Evolutionary conservation across 2,329 filamentous ascomycete genomes (phyloP).

Genomic region (Verticillium albo-atrum): DNA sequence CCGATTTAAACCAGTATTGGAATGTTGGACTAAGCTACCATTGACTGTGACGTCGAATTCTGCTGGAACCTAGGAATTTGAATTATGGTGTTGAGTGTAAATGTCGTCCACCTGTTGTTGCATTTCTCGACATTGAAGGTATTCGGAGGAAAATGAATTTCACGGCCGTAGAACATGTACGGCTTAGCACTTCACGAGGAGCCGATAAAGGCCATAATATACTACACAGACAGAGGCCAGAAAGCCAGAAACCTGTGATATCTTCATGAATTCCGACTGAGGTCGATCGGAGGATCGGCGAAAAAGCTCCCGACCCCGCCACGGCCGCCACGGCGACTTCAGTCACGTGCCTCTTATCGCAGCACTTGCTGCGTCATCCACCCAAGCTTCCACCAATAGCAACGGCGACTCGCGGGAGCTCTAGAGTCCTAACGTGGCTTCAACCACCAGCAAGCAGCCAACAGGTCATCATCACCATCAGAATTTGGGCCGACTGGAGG

Average conservation of each 20-base stretch:
- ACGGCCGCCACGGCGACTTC: neutral
- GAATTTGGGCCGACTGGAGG: neutral
- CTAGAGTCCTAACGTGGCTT: conserved; percentile 23
- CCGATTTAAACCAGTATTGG: too few relatives aligned
- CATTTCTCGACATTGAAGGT: too few relatives aligned
- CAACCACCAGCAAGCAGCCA: conserved; percentile 10
- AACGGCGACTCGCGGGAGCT: neutral
- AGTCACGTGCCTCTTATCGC: neutral
- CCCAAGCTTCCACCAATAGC: neutral
- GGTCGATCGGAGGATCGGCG: neutral
- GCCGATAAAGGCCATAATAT: too few relatives aligned
- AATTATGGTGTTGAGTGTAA: too few relatives aligned
- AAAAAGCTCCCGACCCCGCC: neutral
- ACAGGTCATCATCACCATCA: neutral
- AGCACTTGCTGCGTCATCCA: neutral
- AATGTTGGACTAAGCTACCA: too few relatives aligned
- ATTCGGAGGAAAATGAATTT: too few relatives aligned
- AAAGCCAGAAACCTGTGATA: neutral
- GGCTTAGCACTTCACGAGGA: too few relatives aligned
- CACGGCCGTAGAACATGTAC: too few relatives aligned
- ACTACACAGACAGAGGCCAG: too few relatives aligned
- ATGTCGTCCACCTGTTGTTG: too few relatives aligned
- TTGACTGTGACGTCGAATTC: too few relatives aligned
- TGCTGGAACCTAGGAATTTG: too few relatives aligned
- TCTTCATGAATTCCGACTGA: neutral